Base-by-base conservation (phyloP, 1,284 basidiomycete species). In the Ustilago hordei region DNA sequence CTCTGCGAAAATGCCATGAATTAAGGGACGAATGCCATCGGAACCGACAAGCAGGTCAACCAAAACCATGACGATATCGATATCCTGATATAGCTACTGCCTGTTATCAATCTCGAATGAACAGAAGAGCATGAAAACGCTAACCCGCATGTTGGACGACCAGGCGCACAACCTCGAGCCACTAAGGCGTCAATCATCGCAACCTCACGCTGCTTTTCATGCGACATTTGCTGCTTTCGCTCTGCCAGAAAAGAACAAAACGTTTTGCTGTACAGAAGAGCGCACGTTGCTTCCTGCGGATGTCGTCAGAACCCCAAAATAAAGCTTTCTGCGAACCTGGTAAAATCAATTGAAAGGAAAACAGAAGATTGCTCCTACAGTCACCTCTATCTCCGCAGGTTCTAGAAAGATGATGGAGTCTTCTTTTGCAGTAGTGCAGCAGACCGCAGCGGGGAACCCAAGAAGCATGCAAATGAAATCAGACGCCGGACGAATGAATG, bases 301-400 rank as follows among this genome's bases (percentile, higher is more conserved):
- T 11, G 17, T 50, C 47, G 31, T 50, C 48, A 31, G 48, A 52
- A 31, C 28, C 32, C 48, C 48, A 23, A 52, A 52, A 52, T 52
- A 52, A 52, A 34, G 48, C 43, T n/a, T 19, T 45, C 36, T 28
- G 43, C 43, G 43, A 45, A 5, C 43, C 43, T 17, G 15, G 39
- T 41, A 41, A 38, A 38, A 38, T 8, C 36, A 38, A 9, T 38
- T 1, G 36, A 13, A 38, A 38, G 36, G 36, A 38, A 38, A 38
- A 8, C 36, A 38, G 36, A 38, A 38, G 8, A 38, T 13, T 9
- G 8, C 36, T 38, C 36, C 36, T 38, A 4, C 36, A 38, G 36
- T 7, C 36, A 13, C 36, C 5, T 38, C 13, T 28, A 28, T 28
- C 23, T 28, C 23, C 3, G 23, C 23, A 28, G 23, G 23, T 28